Conservation (phyloP, 768 basidiomycete genomes). For the Leucogyrophana mollusca region DNA sequence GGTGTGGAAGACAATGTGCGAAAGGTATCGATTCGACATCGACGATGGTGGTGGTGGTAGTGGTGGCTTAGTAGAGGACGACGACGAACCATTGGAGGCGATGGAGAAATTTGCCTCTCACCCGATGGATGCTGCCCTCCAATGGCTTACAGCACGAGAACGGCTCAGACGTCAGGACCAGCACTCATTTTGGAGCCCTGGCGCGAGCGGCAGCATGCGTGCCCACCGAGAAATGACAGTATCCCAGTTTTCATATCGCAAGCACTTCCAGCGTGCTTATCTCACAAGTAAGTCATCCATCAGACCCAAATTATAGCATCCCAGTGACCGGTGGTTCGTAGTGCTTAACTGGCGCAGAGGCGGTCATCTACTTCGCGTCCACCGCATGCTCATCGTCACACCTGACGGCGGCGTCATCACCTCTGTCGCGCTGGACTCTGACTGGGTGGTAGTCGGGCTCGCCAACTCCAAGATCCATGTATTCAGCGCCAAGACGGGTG, state of each 20-base stretch:
- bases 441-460: slow-evolving; percentile 87
- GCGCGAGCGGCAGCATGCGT: slow-evolving; percentile 7
- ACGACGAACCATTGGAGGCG: slow-evolving; percentile 35
- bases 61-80: slow-evolving; percentile 17
- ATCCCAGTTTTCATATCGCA: slow-evolving; percentile 54
- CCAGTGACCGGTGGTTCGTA: slow-evolving; percentile 25
- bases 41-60: slow-evolving; percentile 13
- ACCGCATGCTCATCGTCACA: slow-evolving; percentile 45
- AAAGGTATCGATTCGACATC: slow-evolving; percentile 47
- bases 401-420: slow-evolving; percentile 73
- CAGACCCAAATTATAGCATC: slow-evolving; percentile 1
- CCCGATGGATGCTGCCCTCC: slow-evolving; percentile 41
- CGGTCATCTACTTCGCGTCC: slow-evolving; percentile 66
- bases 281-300: slow-evolving; percentile 53
- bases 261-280: slow-evolving; percentile 72
- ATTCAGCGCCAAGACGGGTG: slow-evolving; percentile 78
- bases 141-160: slow-evolving; percentile 34
- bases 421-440: slow-evolving; percentile 76
- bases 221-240: not conserved
- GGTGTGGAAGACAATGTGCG: slow-evolving; percentile 80
- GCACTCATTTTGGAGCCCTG: slow-evolving; percentile 22
- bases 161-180: slow-evolving; percentile 25
- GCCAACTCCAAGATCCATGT: slow-evolving; percentile 84
- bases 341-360: slow-evolving; percentile 82
- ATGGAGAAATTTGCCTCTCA: slow-evolving; percentile 31